A percentile compares a stretch with the other conserved stretches of the same genome.
These are phyloP conservation scores for Kentomonas sorsogonicus DNA, from an alignment of 208 protist species.

Conservation along the genomic window DNA sequence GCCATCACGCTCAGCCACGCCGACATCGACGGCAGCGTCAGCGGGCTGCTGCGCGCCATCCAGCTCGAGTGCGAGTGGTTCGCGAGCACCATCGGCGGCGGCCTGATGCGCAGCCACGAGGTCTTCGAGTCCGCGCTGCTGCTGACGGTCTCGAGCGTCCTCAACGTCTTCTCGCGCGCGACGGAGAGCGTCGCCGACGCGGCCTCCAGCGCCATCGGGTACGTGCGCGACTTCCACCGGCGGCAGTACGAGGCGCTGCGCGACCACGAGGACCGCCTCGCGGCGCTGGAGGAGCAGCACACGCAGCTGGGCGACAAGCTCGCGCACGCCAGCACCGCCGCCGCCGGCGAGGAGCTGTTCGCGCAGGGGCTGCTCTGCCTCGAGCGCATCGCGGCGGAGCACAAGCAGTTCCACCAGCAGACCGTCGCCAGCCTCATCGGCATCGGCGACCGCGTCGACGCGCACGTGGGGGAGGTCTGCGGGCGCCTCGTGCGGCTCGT, in stretches of 20 bases:
- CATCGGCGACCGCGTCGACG: conserved; percentile 16
- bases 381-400: conserved; percentile 43
- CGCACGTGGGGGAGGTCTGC: conserved; percentile 18
- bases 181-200: conserved; percentile 46
- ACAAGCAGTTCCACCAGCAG: conserved; percentile 52
- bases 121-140: conserved; percentile 38
- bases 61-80: conserved; percentile 64
- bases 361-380: conserved; percentile 45
- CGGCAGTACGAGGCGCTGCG: conserved; percentile 44
- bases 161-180: conserved; percentile 49
- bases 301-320: conserved; percentile 27
- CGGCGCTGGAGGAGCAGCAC: conserved; percentile 46
- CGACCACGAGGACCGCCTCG: conserved; percentile 59
- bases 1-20: conserved; percentile 20
- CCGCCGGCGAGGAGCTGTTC: conserved; percentile 54
- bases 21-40: conserved; percentile 12
- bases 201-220: conserved; percentile 25
- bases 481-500: conserved; percentile 20
- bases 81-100: conserved; percentile 21
- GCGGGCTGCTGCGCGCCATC: conserved; percentile 29
- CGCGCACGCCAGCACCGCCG: conserved; percentile 32
- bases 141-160: conserved; percentile 36
- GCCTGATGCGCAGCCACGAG: conserved; percentile 33
- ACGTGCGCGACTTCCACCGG: conserved; percentile 47
- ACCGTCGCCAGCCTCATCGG: conserved; percentile 26